phyloP scores from a whole-genome alignment of 2,329 filamentous ascomycete genomes.

The Bipolaris oryzae region DNA sequence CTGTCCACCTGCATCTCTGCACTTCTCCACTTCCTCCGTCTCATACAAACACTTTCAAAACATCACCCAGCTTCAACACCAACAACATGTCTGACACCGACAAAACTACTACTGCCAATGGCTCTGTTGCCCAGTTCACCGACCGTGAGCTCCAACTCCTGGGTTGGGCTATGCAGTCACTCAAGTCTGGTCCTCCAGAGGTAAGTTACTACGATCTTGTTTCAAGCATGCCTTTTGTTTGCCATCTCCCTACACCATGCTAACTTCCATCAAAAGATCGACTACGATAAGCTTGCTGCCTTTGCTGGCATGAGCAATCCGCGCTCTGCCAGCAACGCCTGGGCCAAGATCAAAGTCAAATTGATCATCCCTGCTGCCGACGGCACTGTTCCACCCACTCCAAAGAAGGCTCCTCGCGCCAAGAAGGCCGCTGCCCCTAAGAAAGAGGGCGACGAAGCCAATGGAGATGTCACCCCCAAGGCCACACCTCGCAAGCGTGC shows the following conservation, averaged over 20 bases:
- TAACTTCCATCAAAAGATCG: slow-evolving; percentile 40
- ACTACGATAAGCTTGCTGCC: slow-evolving; percentile 45
- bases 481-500: slow-evolving; percentile 41
- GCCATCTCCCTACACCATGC: background rate
- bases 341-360: slow-evolving; percentile 45
- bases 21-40: background rate
- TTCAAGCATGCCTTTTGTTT: background rate
- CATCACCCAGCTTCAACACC: background rate
- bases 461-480: slow-evolving; percentile 27
- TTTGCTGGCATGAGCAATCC: slow-evolving; percentile 47
- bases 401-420: slow-evolving; percentile 29
- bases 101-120: slow-evolving; percentile 14
- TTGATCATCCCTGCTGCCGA: slow-evolving; percentile 23
- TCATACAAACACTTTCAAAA: background rate
- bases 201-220: slow-evolving; percentile 18
- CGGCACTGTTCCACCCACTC: slow-evolving; percentile 18
- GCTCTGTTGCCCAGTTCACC: slow-evolving; percentile 33
- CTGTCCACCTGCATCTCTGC: background rate
- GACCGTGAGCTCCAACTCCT: slow-evolving; percentile 46
- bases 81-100: slow-evolving; percentile 39
- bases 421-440: slow-evolving; percentile 22
- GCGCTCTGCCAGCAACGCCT: slow-evolving; percentile 47
- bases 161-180: slow-evolving; percentile 45
- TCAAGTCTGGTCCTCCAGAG: slow-evolving; percentile 47
- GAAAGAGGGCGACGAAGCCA: slow-evolving; percentile 22